Percentiles rank a stretch among this genome's conserved stretches.
These are phyloP conservation scores for Talaromyces ruber DNA, from an alignment of 495 filamentous ascomycete species.

Conservation along the genomic window DNA sequence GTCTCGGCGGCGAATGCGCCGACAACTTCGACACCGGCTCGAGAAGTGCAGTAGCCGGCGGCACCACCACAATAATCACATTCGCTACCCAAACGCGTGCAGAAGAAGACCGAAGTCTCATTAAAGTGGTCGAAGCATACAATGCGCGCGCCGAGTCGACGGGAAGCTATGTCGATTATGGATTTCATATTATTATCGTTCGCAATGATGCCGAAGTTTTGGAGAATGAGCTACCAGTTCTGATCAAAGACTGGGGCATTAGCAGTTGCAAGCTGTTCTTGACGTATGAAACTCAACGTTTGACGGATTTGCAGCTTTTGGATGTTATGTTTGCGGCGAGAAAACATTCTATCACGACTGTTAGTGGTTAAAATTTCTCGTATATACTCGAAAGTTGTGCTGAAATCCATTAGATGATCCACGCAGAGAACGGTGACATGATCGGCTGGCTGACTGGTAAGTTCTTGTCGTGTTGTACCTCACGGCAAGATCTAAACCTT, in stretches of 20 bases:
- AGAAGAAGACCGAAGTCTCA: slow-evolving; percentile 33
- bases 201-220: slow-evolving; percentile 40
- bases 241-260: slow-evolving; percentile 38
- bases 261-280: slow-evolving; percentile 54
- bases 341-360: slow-evolving; percentile 37
- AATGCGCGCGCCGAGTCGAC: slow-evolving; percentile 34
- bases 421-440: slow-evolving; percentile 52
- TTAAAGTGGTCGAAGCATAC: slow-evolving; percentile 36
- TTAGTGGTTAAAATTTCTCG: neutral
- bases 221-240: slow-evolving; percentile 29
- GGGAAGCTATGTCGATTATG: slow-evolving; percentile 47
- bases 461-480: slow-evolving; percentile 37
- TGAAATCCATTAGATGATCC: slow-evolving; percentile 34
- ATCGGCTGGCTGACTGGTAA: slow-evolving; percentile 12
- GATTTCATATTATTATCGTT: slow-evolving; percentile 49
- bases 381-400: neutral
- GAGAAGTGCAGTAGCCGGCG: slow-evolving; percentile 48
- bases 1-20: slow-evolving; percentile 21
- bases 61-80: slow-evolving; percentile 52
- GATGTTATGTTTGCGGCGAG: slow-evolving; percentile 45
- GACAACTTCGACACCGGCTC: slow-evolving; percentile 39
- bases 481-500: slow-evolving; percentile 20
- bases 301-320: slow-evolving; percentile 48
- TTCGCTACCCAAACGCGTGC: slow-evolving; percentile 44
- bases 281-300: slow-evolving; percentile 49